Base-by-base conservation (phyloP, 305 asterid species). In the Fraxinus sp. region DNA sequence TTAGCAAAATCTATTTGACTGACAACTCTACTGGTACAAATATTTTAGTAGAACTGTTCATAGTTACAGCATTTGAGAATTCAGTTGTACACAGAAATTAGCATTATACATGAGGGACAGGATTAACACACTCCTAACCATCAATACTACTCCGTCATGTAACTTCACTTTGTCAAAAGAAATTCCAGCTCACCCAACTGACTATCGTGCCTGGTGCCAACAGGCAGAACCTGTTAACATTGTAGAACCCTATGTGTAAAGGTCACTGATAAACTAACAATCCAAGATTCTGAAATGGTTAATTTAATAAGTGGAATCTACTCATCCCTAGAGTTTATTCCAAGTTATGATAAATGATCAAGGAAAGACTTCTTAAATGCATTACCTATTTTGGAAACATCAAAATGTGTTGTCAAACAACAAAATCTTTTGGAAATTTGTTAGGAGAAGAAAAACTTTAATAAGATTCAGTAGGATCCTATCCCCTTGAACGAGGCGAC, bases 191-290 rank as follows among this genome's bases (percentile, higher is more conserved):
- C 4, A 4, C 66, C 26, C 10, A 57, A 57, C 66, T 0, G 11
- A n/a, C 26, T 5, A 57, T 57, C 1, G 9, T n/a, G 66, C 64
- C 9, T 16, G 62, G 62, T 52, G 22, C 64, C 64, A 55, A 52
- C 9, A 52, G 64, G 64, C 66, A 55, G 26, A 55, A 55, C 10
- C 26, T 55, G 66, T 55, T n/a, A 18, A n/a, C 66, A 57, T 57
- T 57, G 11, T 57, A 57, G 26, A 57, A 57, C 4, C 26, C 11
- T 16, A 0, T 1, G 26, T 57, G 26, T n/a, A 18, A 7, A 64
- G 59, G 33, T 75, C 33, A 79, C 32, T 16, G 71, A 77, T 37
- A 43, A 72, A 79, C 75, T 30, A 76, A 62, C 20, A 49, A 57
- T 79, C 80, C 64, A 10, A 59, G 22, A 79, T 36, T 35, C 79